Conservation (phyloP, 139 green algal species). For the Chlamydomonas eustigma region DNA sequence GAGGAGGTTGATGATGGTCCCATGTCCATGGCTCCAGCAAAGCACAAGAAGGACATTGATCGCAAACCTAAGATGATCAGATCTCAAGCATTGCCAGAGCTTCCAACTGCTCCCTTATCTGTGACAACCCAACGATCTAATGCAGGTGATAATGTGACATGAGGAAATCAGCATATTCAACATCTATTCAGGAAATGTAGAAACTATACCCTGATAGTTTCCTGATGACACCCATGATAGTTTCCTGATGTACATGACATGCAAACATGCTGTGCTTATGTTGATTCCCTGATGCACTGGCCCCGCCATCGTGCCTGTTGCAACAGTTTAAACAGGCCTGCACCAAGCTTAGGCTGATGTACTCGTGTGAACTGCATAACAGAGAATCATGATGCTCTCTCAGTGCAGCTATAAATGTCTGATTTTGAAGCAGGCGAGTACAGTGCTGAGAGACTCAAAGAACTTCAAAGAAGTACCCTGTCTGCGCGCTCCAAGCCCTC, state of each 20-base stretch:
- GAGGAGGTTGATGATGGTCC: slow-evolving; percentile 30
- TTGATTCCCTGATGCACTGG: too few species aligned
- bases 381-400: background rate
- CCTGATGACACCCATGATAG: too few species aligned
- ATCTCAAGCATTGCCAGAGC: background rate
- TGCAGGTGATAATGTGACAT: too few species aligned
- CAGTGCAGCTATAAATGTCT: too few species aligned
- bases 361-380: background rate
- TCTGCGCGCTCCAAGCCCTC: background rate
- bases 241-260: too few species aligned
- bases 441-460: background rate
- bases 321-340: too few species aligned
- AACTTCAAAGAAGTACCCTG: background rate
- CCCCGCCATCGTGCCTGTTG: too few species aligned
- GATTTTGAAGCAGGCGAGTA: background rate
- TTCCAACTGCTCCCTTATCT: background rate
- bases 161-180: too few species aligned
- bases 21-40: background rate
- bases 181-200: too few species aligned
- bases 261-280: too few species aligned
- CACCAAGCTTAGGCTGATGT: background rate
- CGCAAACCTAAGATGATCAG: slow-evolving; percentile 10
- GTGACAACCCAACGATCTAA: background rate
- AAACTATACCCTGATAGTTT: too few species aligned
- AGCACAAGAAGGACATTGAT: background rate